Conservation (phyloP, 225 moss, liverwort and hornwort genomes). For the Polytrichum formosum region DNA sequence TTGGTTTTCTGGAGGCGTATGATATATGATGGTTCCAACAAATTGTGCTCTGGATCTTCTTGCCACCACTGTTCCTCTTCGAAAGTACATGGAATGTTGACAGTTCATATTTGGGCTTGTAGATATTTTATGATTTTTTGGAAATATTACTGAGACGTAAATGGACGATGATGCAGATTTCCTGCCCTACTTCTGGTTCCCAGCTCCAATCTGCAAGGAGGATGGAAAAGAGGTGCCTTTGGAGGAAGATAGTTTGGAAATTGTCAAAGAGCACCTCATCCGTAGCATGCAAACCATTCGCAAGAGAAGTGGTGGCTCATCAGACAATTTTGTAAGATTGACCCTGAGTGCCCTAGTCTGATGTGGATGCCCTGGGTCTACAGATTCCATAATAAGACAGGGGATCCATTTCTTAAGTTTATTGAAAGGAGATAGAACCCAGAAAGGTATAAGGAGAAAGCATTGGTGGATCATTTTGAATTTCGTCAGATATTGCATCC, state of each 20-base stretch:
- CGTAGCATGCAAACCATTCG: slow-evolving; percentile 35
- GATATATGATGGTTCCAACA: too few relatives aligned
- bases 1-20: too few relatives aligned
- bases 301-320: slow-evolving; percentile 28
- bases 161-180: slow-evolving; percentile 43
- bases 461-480: too few relatives aligned
- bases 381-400: too few relatives aligned
- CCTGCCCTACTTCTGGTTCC: slow-evolving; percentile 68
- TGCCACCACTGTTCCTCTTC: not conserved
- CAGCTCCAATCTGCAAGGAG: slow-evolving; percentile 37
- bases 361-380: not conserved
- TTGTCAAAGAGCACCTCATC: slow-evolving; percentile 41
- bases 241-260: slow-evolving; percentile 22
- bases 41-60: too few relatives aligned
- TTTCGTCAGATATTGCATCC: too few relatives aligned
- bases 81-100: not conserved
- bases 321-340: slow-evolving; percentile 44
- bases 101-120: not conserved
- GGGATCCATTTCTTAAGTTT: too few relatives aligned
- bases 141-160: not conserved
- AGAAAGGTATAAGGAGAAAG: too few relatives aligned
- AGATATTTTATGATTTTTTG: not conserved
- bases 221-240: slow-evolving; percentile 42
- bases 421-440: too few relatives aligned
- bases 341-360: not conserved